Conservation (phyloP, 768 basidiomycete species). For the Amanita inopinata region DNA sequence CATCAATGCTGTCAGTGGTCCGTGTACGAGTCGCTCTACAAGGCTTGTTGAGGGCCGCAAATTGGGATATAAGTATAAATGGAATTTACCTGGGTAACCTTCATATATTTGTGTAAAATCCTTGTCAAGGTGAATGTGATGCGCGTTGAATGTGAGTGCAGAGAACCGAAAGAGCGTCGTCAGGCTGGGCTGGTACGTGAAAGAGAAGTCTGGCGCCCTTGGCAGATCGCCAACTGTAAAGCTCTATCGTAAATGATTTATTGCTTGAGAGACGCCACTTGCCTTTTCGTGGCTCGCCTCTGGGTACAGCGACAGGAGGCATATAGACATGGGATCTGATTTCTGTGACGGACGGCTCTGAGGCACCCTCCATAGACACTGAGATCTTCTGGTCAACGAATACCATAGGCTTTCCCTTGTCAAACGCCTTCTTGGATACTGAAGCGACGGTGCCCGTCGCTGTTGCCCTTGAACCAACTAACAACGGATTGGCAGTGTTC, state of each 20-base stretch:
- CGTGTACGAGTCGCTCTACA: constrained; percentile 76
- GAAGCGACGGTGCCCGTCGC: constrained; percentile 39
- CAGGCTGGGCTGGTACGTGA: constrained; percentile 55
- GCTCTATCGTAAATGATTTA: too few species aligned
- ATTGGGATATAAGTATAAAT: constrained; percentile 2
- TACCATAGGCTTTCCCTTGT: constrained; percentile 56
- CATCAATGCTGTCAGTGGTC: constrained; percentile 74
- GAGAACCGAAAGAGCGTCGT: constrained; percentile 81
- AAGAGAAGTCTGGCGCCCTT: constrained; percentile 41
- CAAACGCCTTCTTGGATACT: constrained; percentile 59
- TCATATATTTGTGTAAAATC: constrained; percentile 58
- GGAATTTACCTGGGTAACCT: constrained; percentile 55
- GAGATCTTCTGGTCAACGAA: constrained; percentile 63
- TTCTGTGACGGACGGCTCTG: constrained; percentile 43
- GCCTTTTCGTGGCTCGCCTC: neutral
- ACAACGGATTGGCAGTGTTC: constrained; percentile 37
- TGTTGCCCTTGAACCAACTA: constrained; percentile 41
- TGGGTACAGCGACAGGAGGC: constrained; percentile 18
- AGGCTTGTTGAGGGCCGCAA: neutral
- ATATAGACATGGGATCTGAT: constrained; percentile 65
- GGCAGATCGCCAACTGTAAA: constrained; percentile 25
- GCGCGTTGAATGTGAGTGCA: constrained; percentile 79
- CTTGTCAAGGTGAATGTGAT: constrained; percentile 76
- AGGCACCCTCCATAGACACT: constrained; percentile 33
- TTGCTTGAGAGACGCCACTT: neutral